phyloP scores from a whole-genome alignment of 2,329 filamentous ascomycete genomes.

The Nakataea oryzae region DNA sequence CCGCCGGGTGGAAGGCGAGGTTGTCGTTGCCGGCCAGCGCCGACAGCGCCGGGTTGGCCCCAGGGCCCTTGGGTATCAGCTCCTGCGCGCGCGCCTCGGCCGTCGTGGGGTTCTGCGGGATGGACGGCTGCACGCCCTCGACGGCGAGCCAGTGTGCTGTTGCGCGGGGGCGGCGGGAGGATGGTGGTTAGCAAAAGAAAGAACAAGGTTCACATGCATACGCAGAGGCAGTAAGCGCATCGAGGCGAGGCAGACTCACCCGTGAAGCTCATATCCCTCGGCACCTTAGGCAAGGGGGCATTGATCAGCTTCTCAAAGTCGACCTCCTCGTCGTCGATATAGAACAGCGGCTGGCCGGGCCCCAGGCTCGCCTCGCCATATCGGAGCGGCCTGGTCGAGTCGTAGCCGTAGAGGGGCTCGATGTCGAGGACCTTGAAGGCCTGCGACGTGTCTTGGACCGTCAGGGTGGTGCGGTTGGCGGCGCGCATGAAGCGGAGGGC shows the following conservation, averaged over 20 bases:
- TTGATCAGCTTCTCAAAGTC: conserved; percentile 99
- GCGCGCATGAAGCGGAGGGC: conserved; percentile 95
- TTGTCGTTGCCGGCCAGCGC: conserved; percentile 78
- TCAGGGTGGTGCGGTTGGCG: conserved; percentile 73
- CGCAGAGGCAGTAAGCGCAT: neutral
- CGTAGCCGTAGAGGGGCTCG: conserved; percentile 93
- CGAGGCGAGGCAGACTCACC: conserved; percentile 39
- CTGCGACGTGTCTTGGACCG: conserved; percentile 79
- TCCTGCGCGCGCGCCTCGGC: conserved; percentile 77
- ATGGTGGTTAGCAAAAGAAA: neutral
- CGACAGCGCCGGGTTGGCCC: conserved; percentile 75
- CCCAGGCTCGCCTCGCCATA: conserved; percentile 93
- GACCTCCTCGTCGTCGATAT: conserved; percentile 96
- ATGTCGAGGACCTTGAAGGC: conserved; percentile 81
- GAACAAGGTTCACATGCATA: neutral
- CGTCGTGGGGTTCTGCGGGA: conserved; percentile 89
- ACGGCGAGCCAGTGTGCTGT: conserved; percentile 93
- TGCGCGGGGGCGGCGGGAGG: too few species aligned
- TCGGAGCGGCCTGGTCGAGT: conserved; percentile 76
- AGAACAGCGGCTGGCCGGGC: conserved; percentile 88
- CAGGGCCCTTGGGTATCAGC: conserved; percentile 79
- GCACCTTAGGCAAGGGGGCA: conserved; percentile 87
- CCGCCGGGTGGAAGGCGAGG: conserved; percentile 73
- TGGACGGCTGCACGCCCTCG: conserved; percentile 92
- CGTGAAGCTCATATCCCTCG: conserved; percentile 84